Evolutionary conservation across 1,284 basidiomycete species (phyloP).

Genomic region (Trametes versicolor): DNA sequence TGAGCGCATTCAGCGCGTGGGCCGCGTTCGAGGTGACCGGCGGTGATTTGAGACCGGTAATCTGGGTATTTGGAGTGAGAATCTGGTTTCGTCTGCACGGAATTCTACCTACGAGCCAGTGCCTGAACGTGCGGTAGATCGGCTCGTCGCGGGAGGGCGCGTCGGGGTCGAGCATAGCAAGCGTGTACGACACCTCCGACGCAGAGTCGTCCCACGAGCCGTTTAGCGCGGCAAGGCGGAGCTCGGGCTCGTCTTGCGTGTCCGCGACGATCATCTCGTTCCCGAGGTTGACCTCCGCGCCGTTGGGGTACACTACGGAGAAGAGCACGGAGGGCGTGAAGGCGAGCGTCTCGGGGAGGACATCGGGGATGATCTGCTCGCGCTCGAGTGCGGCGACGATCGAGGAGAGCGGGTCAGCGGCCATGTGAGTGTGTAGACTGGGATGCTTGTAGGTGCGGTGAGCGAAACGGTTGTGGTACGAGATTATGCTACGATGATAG

Average conservation of each 20-base stretch:
- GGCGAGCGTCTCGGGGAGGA: slow-evolving; percentile 51
- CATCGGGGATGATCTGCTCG: slow-evolving; percentile 64
- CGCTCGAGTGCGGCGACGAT: slow-evolving; percentile 52
- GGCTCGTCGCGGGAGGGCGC: slow-evolving; percentile 67
- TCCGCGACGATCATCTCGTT: slow-evolving; percentile 58
- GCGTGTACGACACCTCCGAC: slow-evolving; percentile 60
- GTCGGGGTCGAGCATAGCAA: slow-evolving; percentile 76
- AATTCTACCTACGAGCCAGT: slow-evolving; percentile 72
- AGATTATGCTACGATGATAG: background rate
- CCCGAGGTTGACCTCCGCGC: slow-evolving; percentile 59
- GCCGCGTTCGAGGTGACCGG: slow-evolving; percentile 46
- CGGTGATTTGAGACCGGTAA: slow-evolving; percentile 65
- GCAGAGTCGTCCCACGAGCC: slow-evolving; percentile 43
- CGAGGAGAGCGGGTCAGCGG: slow-evolving; percentile 51
- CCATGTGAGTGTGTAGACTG: slow-evolving; percentile 5
- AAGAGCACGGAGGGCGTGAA: slow-evolving; percentile 64
- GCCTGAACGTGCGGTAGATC: slow-evolving; percentile 66
- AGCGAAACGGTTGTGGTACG: too few relatives aligned
- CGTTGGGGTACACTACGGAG: slow-evolving; percentile 60
- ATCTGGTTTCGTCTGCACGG: background rate
- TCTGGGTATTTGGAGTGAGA: slow-evolving; percentile 44
- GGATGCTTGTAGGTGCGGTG: background rate
- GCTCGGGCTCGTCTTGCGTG: slow-evolving; percentile 60
- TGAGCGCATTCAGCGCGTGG: slow-evolving; percentile 50
- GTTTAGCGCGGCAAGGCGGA: slow-evolving; percentile 59